These are phyloP conservation scores for Salvia hispanica DNA, from an alignment of 257 asterid species.

Conservation along the genomic window DNA sequence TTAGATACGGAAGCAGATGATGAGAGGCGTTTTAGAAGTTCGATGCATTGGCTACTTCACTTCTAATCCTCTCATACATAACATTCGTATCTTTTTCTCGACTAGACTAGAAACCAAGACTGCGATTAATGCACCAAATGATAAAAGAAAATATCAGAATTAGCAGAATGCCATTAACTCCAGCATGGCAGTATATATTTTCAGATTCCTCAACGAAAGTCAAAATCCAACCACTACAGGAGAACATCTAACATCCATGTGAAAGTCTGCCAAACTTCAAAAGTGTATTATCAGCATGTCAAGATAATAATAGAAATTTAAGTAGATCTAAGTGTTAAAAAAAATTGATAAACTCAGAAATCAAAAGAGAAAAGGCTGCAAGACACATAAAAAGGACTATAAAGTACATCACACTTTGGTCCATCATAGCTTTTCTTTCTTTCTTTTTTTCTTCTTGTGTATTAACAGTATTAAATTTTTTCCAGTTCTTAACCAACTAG, in stretches of 20 bases:
- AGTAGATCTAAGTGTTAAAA: slow-evolving; percentile 15
- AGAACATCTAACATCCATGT: slow-evolving; percentile 17
- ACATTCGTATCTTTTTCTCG: background rate
- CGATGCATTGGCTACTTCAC: background rate
- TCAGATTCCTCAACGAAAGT: slow-evolving; percentile 13
- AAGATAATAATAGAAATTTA: background rate
- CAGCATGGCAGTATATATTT: background rate
- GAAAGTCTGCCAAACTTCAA: slow-evolving; percentile 12
- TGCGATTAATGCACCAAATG: background rate
- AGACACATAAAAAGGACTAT: slow-evolving; percentile 19
- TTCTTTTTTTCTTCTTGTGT: slow-evolving; percentile 23
- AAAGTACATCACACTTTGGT: slow-evolving; percentile 33
- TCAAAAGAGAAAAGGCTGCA: slow-evolving; percentile 27
- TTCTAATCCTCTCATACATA: background rate
- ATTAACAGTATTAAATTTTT: slow-evolving; percentile 19
- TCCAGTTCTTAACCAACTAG: slow-evolving; percentile 32
- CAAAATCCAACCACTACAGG: slow-evolving; percentile 14
- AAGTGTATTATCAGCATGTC: slow-evolving; percentile 1
- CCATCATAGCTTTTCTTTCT: slow-evolving; percentile 26
- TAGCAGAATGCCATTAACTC: slow-evolving; percentile 3
- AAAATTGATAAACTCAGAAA: slow-evolving; percentile 14
- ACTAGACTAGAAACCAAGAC: background rate
- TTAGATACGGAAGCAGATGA: slow-evolving; percentile 21
- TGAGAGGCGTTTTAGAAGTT: background rate
- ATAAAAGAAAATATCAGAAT: background rate